These are phyloP conservation scores for Azolla pinnata DNA, from an alignment of 75 land plant genomes.

Conservation along the genomic window DNA sequence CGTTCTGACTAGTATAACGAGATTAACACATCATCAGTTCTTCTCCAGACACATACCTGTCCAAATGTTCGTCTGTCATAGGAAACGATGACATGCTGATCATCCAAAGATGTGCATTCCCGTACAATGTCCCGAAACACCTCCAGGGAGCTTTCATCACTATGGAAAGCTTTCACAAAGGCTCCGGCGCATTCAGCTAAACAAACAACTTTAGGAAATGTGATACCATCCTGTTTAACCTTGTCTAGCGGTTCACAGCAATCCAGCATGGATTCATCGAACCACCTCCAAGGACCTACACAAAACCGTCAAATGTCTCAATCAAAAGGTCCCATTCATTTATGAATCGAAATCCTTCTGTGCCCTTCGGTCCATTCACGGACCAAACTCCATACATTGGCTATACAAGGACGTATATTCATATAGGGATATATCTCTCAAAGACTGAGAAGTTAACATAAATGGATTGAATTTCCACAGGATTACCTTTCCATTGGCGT, in stretches of 20 bases:
- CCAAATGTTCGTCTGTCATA: constrained; percentile 56
- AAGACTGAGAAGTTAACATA: no score
- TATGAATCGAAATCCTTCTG: no score
- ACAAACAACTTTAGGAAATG: constrained; percentile 68
- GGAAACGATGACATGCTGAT: constrained; percentile 69
- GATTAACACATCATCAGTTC: no score
- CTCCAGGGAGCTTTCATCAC: constrained; percentile 42
- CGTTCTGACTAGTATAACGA: no score
- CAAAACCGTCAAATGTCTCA: no score
- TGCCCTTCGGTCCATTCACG: no score
- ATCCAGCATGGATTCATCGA: constrained; percentile 89
- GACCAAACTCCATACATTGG: no score
- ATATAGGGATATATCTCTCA: no score
- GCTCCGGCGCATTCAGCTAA: constrained; percentile 76
- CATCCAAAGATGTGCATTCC: constrained; percentile 56
- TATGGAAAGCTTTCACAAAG: constrained; percentile 55
- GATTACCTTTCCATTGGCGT: constrained; percentile 82
- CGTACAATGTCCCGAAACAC: constrained; percentile 50
- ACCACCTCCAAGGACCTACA: constrained; percentile 94
- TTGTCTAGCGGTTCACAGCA: constrained; percentile 80
- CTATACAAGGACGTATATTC: no score
- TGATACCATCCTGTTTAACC: constrained; percentile 59
- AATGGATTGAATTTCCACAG: no score
- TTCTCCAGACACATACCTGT: no score
- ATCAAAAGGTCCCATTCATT: no score